A percentile compares a stretch with the other conserved stretches of the same genome.
phyloP scores from a whole-genome alignment of 176 grass and related monocot species.

The Panicum miliaceum region DNA sequence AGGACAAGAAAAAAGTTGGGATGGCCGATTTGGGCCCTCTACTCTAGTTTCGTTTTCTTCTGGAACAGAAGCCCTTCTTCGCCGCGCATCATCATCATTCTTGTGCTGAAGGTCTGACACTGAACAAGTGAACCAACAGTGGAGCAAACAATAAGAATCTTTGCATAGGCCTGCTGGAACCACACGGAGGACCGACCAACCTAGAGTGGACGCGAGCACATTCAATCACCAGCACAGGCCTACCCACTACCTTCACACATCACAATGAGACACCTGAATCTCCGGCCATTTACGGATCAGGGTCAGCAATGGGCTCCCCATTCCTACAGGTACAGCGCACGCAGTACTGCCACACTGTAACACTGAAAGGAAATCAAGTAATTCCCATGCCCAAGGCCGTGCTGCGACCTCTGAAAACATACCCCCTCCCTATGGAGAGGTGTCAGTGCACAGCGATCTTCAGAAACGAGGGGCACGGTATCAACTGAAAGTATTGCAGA shows the following conservation, averaged over 20 bases:
- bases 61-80: too few relatives aligned
- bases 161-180: slow-evolving; percentile 14
- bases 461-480: neutral
- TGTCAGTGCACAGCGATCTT: neutral
- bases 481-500: neutral
- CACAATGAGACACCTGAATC: neutral
- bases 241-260: slow-evolving; percentile 7
- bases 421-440: neutral
- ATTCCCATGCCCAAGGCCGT: slow-evolving; percentile 24
- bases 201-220: neutral
- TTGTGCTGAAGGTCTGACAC: neutral
- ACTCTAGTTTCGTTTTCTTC: too few relatives aligned
- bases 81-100: too few relatives aligned
- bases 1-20: too few relatives aligned
- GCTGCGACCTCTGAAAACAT: neutral
- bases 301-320: neutral
- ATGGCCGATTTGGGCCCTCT: too few relatives aligned
- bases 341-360: neutral
- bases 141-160: neutral
- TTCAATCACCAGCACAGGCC: neutral
- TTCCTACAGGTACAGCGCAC: neutral
- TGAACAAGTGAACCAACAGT: neutral
- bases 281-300: neutral
- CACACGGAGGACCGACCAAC: neutral
- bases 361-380: slow-evolving; percentile 23